Evolutionary conservation across 768 basidiomycete genomes (phyloP).

Genomic region (Gymnopilus dilepis): DNA sequence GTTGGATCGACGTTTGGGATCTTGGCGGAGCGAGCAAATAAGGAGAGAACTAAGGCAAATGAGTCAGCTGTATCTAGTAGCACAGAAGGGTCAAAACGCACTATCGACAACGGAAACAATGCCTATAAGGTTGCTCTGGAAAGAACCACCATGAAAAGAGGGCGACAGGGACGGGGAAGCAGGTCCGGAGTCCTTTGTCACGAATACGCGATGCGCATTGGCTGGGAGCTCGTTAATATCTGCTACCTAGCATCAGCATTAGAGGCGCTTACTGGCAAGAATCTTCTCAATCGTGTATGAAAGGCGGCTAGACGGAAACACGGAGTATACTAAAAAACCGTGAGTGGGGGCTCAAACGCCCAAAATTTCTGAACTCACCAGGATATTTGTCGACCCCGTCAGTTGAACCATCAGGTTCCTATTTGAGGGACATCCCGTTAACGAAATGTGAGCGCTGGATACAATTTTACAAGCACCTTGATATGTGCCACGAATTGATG

Average conservation of each 20-base stretch:
- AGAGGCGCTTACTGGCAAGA: slow-evolving; percentile 69
- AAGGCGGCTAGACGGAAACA: slow-evolving; percentile 65
- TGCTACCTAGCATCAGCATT: neutral
- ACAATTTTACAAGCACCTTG: slow-evolving; percentile 52
- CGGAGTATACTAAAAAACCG: slow-evolving; percentile 66
- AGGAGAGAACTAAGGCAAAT: slow-evolving; percentile 62
- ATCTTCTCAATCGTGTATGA: slow-evolving; percentile 80
- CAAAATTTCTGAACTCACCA: slow-evolving; percentile 47
- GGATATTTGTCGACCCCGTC: slow-evolving; percentile 84
- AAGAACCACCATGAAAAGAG: slow-evolving; percentile 37
- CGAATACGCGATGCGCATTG: slow-evolving; percentile 79
- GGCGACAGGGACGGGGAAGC: slow-evolving; percentile 55
- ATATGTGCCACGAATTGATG: slow-evolving; percentile 73
- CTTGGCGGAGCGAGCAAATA: slow-evolving; percentile 78
- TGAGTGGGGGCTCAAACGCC: neutral
- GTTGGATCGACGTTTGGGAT: slow-evolving; percentile 78
- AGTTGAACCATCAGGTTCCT: slow-evolving; percentile 76
- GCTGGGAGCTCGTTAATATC: slow-evolving; percentile 46
- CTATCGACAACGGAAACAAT: slow-evolving; percentile 87
- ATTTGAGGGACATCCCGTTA: slow-evolving; percentile 3
- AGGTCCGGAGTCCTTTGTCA: slow-evolving; percentile 65
- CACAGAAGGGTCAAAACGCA: slow-evolving; percentile 40
- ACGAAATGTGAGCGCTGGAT: neutral
- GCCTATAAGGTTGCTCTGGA: slow-evolving; percentile 62
- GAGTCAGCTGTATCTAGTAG: neutral